phyloP scores from a whole-genome alignment of 2,329 filamentous ascomycete genomes.

The Xylariaceae sp. region DNA sequence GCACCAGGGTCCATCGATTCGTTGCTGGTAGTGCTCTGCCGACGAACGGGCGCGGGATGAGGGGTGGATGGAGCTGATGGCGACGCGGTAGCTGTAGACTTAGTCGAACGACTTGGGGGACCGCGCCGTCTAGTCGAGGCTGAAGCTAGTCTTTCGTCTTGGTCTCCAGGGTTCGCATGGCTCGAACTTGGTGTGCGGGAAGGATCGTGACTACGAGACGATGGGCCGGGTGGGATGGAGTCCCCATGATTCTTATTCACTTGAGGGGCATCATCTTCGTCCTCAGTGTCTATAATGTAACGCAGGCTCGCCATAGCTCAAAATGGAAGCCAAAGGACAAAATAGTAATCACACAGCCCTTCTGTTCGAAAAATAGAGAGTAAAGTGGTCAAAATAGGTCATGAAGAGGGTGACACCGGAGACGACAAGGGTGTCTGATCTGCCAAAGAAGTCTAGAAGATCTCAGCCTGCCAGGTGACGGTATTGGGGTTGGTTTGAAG shows the following conservation, averaged over 20 bases:
- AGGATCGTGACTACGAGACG: slow-evolving; percentile 41
- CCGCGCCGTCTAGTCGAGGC: slow-evolving; percentile 41
- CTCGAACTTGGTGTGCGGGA: slow-evolving; percentile 42
- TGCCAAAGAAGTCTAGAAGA: slow-evolving; percentile 38
- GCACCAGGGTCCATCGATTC: slow-evolving; percentile 52
- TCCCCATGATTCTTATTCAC: slow-evolving; percentile 50
- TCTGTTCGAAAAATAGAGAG: slow-evolving; percentile 38
- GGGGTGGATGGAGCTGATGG: slow-evolving; percentile 35
- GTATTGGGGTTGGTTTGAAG: slow-evolving; percentile 33
- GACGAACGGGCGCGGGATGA: slow-evolving; percentile 35
- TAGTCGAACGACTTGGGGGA: slow-evolving; percentile 38
- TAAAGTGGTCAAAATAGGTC: slow-evolving; percentile 34
- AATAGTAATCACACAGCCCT: slow-evolving; percentile 41
- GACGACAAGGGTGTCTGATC: slow-evolving; percentile 33
- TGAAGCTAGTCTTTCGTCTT: slow-evolving; percentile 36
- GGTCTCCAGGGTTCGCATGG: slow-evolving; percentile 45
- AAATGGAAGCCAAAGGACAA: slow-evolving; percentile 43
- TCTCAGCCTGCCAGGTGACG: slow-evolving; percentile 44
- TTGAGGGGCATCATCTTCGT: slow-evolving; percentile 48
- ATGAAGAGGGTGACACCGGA: slow-evolving; percentile 32
- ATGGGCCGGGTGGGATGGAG: slow-evolving; percentile 42
- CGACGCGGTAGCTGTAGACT: slow-evolving; percentile 34
- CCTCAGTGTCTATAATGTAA: slow-evolving; percentile 60
- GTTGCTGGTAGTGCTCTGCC: slow-evolving; percentile 50
- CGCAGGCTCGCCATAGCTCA: slow-evolving; percentile 57